These are phyloP conservation scores for Xylaria sp. DNA, from an alignment of 2,329 filamentous ascomycete genomes.

Conservation along the genomic window DNA sequence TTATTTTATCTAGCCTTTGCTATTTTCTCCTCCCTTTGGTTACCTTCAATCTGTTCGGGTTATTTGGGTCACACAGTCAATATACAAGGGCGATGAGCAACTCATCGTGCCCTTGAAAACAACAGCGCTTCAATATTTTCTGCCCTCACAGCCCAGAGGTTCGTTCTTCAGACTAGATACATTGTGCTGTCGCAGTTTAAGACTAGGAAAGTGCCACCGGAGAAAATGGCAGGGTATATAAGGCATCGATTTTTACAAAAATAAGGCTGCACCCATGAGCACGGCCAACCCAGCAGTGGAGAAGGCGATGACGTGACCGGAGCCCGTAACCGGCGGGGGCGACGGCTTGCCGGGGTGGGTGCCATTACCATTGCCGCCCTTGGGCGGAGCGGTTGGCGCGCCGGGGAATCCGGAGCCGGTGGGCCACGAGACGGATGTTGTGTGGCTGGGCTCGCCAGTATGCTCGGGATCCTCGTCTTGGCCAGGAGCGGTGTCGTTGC, in stretches of 20 bases:
- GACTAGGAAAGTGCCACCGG: neutral
- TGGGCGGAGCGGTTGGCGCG: neutral
- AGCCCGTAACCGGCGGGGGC: slow-evolving; percentile 11
- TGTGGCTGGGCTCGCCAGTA: neutral
- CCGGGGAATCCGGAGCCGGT: slow-evolving; percentile 4
- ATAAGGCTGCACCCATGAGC: neutral
- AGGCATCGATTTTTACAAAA: slow-evolving; percentile 4
- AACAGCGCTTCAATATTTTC: no score
- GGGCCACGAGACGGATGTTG: slow-evolving; percentile 23
- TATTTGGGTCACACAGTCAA: neutral
- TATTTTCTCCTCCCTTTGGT: neutral
- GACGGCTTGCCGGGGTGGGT: neutral
- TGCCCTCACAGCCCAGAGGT: neutral
- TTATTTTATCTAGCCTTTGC: neutral
- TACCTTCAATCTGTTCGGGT: neutral
- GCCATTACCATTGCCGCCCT: neutral
- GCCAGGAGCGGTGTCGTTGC: slow-evolving; percentile 28
- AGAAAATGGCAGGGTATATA: neutral
- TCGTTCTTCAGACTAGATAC: neutral
- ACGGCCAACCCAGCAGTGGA: neutral
- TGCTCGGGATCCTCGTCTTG: neutral
- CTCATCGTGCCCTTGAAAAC: neutral
- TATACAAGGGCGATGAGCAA: neutral
- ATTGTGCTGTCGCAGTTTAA: neutral
- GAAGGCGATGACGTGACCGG: neutral